Conservation (phyloP, 2,329 filamentous ascomycete species). For the Periconia macrospinosa region DNA sequence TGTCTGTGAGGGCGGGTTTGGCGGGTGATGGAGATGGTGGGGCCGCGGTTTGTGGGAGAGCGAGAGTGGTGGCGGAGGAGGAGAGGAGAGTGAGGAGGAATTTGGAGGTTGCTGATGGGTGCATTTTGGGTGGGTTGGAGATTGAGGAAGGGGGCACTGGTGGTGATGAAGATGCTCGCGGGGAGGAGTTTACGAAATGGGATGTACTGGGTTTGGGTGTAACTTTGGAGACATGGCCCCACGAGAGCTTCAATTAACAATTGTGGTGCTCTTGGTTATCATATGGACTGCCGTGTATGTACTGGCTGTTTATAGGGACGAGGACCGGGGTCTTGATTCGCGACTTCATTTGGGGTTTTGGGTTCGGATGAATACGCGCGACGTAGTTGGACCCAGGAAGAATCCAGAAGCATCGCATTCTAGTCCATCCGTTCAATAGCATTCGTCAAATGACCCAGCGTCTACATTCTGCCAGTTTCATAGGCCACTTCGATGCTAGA, state of each 20-base stretch:
- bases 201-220: no score
- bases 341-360: conserved; percentile 14
- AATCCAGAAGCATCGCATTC: not conserved
- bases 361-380: conserved; percentile 12
- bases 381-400: not conserved
- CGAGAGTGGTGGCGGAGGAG: conserved; percentile 1
- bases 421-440: no score
- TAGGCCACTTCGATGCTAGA: no score
- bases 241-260: not conserved
- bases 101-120: conserved; percentile 5
- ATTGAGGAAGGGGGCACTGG: not conserved
- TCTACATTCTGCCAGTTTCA: no score
- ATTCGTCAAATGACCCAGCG: no score
- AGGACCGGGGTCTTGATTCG: conserved; percentile 16
- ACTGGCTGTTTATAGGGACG: conserved; percentile 1
- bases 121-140: not conserved
- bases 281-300: conserved; percentile 12
- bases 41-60: not conserved
- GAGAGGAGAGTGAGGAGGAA: conserved; percentile 1
- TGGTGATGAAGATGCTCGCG: not conserved
- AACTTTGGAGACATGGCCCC: conserved; percentile 4
- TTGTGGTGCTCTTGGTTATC: not conserved
- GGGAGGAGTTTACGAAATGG: not conserved
- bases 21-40: conserved; percentile 1
- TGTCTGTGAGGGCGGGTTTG: conserved; percentile 6